A percentile compares a stretch with the other conserved stretches of the same genome.
These are phyloP conservation scores for Dioszegia crocea DNA, from an alignment of 768 basidiomycete genomes.

Conservation along the genomic window DNA sequence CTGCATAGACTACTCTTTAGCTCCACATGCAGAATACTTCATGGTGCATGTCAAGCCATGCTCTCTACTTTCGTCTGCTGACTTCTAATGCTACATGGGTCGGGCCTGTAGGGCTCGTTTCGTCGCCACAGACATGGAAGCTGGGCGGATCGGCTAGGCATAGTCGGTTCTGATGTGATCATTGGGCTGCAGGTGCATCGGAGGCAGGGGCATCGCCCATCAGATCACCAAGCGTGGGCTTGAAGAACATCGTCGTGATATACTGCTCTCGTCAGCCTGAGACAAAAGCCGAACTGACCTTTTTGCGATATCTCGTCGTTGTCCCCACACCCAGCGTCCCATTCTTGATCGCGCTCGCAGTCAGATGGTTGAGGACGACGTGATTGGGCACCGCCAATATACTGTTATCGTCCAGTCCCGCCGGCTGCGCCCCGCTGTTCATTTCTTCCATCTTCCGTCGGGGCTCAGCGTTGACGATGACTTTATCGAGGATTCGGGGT, in stretches of 20 bases:
- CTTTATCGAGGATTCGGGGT: conserved; percentile 86
- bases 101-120: too few relatives aligned
- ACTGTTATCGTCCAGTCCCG: conserved; percentile 68
- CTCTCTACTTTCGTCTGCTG: not conserved
- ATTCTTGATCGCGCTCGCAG: conserved; percentile 90
- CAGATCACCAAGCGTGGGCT: conserved; percentile 52
- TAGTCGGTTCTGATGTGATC: too few relatives aligned
- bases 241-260: conserved; percentile 80
- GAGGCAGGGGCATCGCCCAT: not conserved
- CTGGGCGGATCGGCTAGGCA: too few relatives aligned
- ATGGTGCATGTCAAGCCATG: not conserved
- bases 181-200: not conserved
- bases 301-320: conserved; percentile 85
- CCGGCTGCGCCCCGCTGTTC: conserved; percentile 10
- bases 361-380: conserved; percentile 88
- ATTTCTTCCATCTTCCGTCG: conserved; percentile 28
- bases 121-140: too few relatives aligned
- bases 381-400: conserved; percentile 90
- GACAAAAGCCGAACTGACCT: conserved; percentile 55
- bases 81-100: conserved; percentile 1
- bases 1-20: conserved; percentile 7
- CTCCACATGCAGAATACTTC: not conserved
- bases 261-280: conserved; percentile 55
- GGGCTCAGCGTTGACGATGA: conserved; percentile 68
- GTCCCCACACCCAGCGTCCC: conserved; percentile 88